Evolutionary conservation across 2,329 filamentous ascomycete genomes (phyloP), one percentile per base, ranked within the genome.

Genomic region (Pseudomassariella vexata): DNA sequence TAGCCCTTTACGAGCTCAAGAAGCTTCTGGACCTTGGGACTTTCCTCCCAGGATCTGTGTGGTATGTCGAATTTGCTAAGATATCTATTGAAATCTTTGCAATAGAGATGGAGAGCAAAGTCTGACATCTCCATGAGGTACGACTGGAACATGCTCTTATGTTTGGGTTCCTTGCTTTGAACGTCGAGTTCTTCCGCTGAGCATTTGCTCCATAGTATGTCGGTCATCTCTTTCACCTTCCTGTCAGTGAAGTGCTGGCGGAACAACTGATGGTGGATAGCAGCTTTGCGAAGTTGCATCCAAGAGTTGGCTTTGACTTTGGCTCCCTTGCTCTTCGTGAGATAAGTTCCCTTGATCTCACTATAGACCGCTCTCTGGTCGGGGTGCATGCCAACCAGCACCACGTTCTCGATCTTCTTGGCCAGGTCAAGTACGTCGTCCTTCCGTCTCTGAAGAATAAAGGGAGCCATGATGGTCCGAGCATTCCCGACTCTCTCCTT

Each of bases 371-470:
- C 65, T 43, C 70, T 71, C 53, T 98, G 92, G 0, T 69, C 65
- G 3, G 72, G 63, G 19, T 82, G 84, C 65, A 96, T 77, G 5
- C 84, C 76, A 56, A 90, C 95, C 50, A 83, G 82, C 39, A 89
- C 79, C 2, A 95, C 80, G 4, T 78, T 76, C 38, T 79, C 78
- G 9, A 74, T 78, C 64, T 96, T 96, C 31, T 70, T 67, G 0
- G 92, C 89, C 42, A 98, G 71, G 50, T 92, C 83, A 28, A 96
- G 70, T 7, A 95, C 89, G 50, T 96, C 88, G 29, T 85, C 78
- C 63, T 98, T 98, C 62, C 92, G 90, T 6, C 92, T 77, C 41
- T 94, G 86, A 3, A 98, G 66, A 33, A 98, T 92, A 53, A 98
- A 98, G 0, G 92, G 92, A 16, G 89, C 87, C 50, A 98, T 77